A percentile compares a stretch with the other conserved stretches of the same genome.
phyloP scores from a whole-genome alignment of 2,329 filamentous ascomycete species.

The Sporothrix schenckii region DNA sequence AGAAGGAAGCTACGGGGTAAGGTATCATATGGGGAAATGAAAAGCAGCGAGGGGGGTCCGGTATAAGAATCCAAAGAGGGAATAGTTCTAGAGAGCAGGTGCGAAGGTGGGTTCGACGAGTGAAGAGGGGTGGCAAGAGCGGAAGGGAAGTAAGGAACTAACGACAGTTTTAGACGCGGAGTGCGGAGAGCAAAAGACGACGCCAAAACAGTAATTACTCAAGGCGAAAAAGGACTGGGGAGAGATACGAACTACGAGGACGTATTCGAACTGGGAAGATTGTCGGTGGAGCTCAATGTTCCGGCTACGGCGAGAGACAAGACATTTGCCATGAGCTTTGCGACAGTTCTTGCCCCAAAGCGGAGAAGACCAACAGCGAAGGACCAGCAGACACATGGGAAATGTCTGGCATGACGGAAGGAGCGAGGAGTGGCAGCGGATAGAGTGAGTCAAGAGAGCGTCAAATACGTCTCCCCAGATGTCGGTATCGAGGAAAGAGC shows the following conservation, averaged over 20 bases:
- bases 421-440: constrained; percentile 1
- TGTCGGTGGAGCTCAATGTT: constrained; percentile 6
- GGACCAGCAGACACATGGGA: constrained; percentile 11
- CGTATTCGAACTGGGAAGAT: neutral
- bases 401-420: constrained; percentile 20
- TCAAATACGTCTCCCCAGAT: neutral
- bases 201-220: neutral
- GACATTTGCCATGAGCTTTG: constrained; percentile 11
- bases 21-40: constrained; percentile 23
- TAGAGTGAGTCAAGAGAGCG: neutral
- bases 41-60: constrained; percentile 15
- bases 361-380: constrained; percentile 11
- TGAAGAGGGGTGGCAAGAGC: neutral
- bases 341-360: constrained; percentile 7
- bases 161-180: constrained; percentile 2
- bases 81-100: constrained; percentile 15
- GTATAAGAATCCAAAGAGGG: constrained; percentile 23
- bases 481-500: neutral
- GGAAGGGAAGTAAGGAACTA: constrained; percentile 17
- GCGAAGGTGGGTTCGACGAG: constrained; percentile 20
- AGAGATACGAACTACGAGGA: neutral
- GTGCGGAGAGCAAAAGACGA: constrained; percentile 8
- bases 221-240: neutral
- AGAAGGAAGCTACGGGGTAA: constrained; percentile 11
- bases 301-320: constrained; percentile 8